Evolutionary conservation across 192 early-diverging fungal species (phyloP), one percentile per base, ranked within the genome.

Genomic region (Coemansia sp.): DNA sequence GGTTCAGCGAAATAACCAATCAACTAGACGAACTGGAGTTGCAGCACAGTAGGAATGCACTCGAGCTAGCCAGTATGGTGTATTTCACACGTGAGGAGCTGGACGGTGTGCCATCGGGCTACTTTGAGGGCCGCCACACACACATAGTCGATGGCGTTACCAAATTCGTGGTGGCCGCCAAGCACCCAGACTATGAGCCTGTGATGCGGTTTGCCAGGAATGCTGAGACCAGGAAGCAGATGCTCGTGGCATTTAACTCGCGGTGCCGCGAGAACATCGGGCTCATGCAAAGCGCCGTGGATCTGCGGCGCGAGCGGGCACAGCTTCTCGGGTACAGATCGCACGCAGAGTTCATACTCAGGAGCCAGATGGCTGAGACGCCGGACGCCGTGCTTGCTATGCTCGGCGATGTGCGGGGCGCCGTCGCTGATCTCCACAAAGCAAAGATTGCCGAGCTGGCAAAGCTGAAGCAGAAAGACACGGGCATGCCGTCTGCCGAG

Each of bases 361-460:
- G 91, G 53, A 75, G 81, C 20, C 87, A 86, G 28, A 93, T 93
- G 92, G 92, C 91, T 25, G 89, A 92, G 64, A 79, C 68, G 1
- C 84, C 87, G 2, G 76, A 85, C 30, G 74, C 49, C 1, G 91
- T 87, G 4, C 46, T 78, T 3, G 61, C 81, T 37, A 92, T 92
- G 75, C 69, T 90, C 43, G 57, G 78, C 1, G 78, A 84, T 6
- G 77, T 92, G 34, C 64, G 66, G 9, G 55, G 58, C 7, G 74
- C 75, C 4, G 70, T 93, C 18, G 61, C 69, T 5, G 72, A 67
- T 2, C 68, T 84, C 20, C 84, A 75, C 34, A 51, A 83, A 15
- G 70, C 59, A 4, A 89, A 91, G 61, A 59, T 89, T 8, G 60
- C 81, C 18, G 63, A 62, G 13, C 69, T 93, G 20, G 57, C 84